phyloP scores from a whole-genome alignment of 2,329 filamentous ascomycete genomes.

The Didymella sp. region DNA sequence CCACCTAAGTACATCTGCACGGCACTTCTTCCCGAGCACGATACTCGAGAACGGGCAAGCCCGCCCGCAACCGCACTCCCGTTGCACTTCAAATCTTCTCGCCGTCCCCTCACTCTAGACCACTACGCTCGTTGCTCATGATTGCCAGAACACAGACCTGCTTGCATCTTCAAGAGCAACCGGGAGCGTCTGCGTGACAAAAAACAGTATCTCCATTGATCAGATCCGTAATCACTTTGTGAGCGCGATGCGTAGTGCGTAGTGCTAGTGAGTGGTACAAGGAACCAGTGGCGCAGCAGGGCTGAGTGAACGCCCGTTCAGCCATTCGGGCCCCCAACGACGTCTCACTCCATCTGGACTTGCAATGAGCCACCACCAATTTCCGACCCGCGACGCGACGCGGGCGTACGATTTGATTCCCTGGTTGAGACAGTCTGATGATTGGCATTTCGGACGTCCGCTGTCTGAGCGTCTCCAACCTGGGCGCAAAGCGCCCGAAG shows the following conservation, averaged over 20 bases:
- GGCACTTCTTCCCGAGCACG: no score
- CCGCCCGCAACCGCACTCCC: no score
- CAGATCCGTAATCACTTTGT: neutral
- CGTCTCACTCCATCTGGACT: no score
- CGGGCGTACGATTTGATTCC: no score
- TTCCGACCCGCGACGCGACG: no score
- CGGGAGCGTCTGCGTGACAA: no score
- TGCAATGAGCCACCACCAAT: constrained; percentile 18
- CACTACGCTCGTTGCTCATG: neutral
- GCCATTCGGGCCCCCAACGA: constrained; percentile 15
- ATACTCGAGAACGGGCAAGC: no score
- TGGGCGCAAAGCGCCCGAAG: neutral
- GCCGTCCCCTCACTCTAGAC: neutral
- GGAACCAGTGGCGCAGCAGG: constrained; percentile 20
- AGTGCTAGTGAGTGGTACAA: no score
- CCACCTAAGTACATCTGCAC: no score
- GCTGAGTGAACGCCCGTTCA: constrained; percentile 21
- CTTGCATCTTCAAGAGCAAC: constrained; percentile 29
- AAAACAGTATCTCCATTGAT: constrained; percentile 36
- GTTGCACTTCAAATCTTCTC: no score
- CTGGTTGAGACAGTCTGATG: no score
- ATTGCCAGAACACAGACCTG: constrained; percentile 30
- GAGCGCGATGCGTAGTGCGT: constrained; percentile 1
- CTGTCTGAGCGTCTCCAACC: neutral
- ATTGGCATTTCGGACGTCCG: no score